A percentile compares a stretch with the other conserved stretches of the same genome.
Conservation (phyloP, 345 rosid species). For the Aegle marmelos region DNA sequence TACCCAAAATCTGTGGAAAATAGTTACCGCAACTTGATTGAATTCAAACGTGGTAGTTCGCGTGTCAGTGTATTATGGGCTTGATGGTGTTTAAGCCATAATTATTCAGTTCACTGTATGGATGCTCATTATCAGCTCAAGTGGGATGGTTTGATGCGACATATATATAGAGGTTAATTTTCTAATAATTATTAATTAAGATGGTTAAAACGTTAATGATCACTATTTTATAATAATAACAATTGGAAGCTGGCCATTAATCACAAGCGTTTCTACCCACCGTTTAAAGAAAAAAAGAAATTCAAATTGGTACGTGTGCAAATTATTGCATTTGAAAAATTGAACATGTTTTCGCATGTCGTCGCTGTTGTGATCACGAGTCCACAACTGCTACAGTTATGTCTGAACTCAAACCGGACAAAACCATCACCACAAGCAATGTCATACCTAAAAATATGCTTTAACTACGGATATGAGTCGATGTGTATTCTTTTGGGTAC, state of each 20-base stretch:
- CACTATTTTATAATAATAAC: neutral
- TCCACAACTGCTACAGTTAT: conserved; percentile 27
- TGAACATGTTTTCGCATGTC: neutral
- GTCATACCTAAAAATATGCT: conserved; percentile 10
- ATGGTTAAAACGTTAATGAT: neutral
- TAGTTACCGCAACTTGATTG: conserved; percentile 16
- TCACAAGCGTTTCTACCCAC: neutral
- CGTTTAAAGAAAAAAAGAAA: neutral
- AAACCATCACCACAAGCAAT: conserved; percentile 26
- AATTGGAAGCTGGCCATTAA: neutral
- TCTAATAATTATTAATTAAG: neutral
- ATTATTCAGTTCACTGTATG: conserved; percentile 23
- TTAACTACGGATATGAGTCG: neutral
- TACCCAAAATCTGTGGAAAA: conserved; percentile 15
- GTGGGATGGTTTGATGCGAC: conserved; percentile 24
- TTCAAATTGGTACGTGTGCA: neutral
- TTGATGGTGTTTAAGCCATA: conserved; percentile 23
- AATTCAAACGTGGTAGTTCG: conserved; percentile 37
- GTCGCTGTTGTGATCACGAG: conserved; percentile 21
- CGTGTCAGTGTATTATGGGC: conserved; percentile 36
- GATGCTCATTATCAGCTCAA: conserved; percentile 22
- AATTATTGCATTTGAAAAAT: neutral
- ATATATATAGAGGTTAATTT: neutral
- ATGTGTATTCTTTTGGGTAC: conserved; percentile 1
- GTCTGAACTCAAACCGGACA: conserved; percentile 22